Evolutionary conservation across 2,329 filamentous ascomycete genomes (phyloP).

Genomic region (Pseudogymnoascus sp.): DNA sequence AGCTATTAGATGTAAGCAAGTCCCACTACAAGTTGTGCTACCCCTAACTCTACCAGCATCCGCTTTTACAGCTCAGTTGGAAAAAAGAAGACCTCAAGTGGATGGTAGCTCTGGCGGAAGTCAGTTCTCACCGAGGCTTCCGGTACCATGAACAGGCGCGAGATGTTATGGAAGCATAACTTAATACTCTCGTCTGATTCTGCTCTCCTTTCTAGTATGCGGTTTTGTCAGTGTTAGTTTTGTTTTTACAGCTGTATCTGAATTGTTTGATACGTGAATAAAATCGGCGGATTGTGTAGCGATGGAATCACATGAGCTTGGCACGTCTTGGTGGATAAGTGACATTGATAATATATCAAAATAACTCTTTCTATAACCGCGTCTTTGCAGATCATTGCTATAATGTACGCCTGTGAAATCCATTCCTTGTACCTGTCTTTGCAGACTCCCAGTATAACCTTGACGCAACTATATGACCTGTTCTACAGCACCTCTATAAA

Average conservation of each 20-base stretch:
- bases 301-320: not conserved
- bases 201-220: not conserved
- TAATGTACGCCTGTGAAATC: not conserved
- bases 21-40: not conserved
- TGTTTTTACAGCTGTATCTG: not conserved
- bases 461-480: not conserved
- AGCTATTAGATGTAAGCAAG: not conserved
- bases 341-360: not conserved
- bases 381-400: no score
- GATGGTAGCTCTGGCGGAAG: not conserved
- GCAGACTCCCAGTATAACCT: not conserved
- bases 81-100: slow-evolving; percentile 9
- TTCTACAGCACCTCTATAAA: not conserved
- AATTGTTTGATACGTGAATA: not conserved
- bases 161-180: not conserved
- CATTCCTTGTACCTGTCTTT: not conserved
- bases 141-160: not conserved
- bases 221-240: not conserved
- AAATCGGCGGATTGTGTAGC: not conserved
- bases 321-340: not conserved
- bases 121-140: not conserved
- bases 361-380: not conserved
- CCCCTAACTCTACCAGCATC: slow-evolving; percentile 6
- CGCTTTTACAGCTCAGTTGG: slow-evolving; percentile 14
- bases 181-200: not conserved